phyloP scores from a whole-genome alignment of 75 land plant species.

The Isoetes taiwanensis region DNA sequence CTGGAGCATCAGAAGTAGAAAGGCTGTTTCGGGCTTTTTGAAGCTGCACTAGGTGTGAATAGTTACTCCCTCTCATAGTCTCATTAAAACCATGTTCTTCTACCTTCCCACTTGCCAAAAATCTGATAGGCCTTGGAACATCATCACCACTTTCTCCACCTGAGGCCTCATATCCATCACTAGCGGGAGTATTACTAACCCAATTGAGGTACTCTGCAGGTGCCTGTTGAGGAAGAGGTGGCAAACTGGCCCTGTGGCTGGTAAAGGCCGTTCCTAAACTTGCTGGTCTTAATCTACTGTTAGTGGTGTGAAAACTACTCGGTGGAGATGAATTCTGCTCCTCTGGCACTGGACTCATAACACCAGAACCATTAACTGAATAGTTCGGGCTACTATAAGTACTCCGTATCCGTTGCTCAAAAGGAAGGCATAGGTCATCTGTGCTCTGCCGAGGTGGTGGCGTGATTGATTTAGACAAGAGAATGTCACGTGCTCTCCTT shows the following conservation, averaged over 20 bases:
- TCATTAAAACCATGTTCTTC: no score
- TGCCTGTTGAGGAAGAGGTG: conserved; percentile 7
- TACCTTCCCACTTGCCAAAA: no score
- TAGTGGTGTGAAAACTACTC: background rate
- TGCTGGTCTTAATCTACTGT: background rate
- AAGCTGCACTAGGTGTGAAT: no score
- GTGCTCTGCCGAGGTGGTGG: conserved; percentile 43
- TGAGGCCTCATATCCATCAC: conserved; percentile 21
- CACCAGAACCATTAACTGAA: conserved; percentile 9
- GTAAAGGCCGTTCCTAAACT: background rate
- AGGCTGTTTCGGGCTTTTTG: no score
- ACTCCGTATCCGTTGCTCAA: conserved; percentile 27
- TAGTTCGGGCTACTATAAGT: conserved; percentile 43
- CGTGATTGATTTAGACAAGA: conserved; percentile 15
- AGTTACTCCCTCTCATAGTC: no score
- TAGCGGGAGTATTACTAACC: conserved; percentile 8
- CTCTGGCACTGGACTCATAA: conserved; percentile 31
- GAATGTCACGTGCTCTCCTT: conserved; percentile 12
- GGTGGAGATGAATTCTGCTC: background rate
- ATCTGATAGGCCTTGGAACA: conserved; percentile 10
- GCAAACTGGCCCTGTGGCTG: conserved; percentile 13
- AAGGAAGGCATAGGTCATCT: conserved; percentile 18
- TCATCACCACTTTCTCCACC: conserved; percentile 34
- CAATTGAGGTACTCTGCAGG: conserved; percentile 12
- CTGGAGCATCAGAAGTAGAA: no score